Percentiles rank a stretch among this genome's conserved stretches.
phyloP scores from a whole-genome alignment of 2,329 filamentous ascomycete species.

The Xylaria sp. region DNA sequence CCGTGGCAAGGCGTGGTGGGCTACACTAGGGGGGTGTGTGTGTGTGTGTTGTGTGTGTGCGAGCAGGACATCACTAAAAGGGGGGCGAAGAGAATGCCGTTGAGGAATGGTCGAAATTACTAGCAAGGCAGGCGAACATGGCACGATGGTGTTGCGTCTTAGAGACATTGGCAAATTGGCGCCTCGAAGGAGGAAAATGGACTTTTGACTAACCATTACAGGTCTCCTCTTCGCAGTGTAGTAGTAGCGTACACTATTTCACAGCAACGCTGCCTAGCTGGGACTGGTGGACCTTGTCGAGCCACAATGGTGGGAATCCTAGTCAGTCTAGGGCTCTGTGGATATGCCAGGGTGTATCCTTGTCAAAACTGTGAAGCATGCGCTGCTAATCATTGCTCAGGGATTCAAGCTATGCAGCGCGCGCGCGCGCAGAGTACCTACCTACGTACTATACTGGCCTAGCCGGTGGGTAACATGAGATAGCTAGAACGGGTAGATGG shows the following conservation, averaged over 20 bases:
- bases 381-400: slow-evolving; percentile 49
- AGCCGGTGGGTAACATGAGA: slow-evolving; percentile 30
- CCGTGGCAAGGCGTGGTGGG: slow-evolving; percentile 32
- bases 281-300: slow-evolving; percentile 39
- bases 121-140: slow-evolving; percentile 35
- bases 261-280: slow-evolving; percentile 32
- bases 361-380: slow-evolving; percentile 47
- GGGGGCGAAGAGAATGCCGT: slow-evolving; percentile 27
- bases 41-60: slow-evolving; percentile 19
- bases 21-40: slow-evolving; percentile 20
- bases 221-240: slow-evolving; percentile 15
- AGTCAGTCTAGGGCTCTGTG: slow-evolving; percentile 44
- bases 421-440: slow-evolving; percentile 19
- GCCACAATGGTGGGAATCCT: slow-evolving; percentile 49
- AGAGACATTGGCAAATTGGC: slow-evolving; percentile 36
- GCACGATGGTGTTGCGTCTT: slow-evolving; percentile 38
- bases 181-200: slow-evolving; percentile 30
- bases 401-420: slow-evolving; percentile 44
- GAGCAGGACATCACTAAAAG: slow-evolving; percentile 32
- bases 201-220: slow-evolving; percentile 34
- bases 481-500: slow-evolving; percentile 13
- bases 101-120: slow-evolving; percentile 37
- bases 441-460: slow-evolving; percentile 11
- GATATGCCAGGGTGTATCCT: slow-evolving; percentile 47
- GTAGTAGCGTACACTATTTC: slow-evolving; percentile 18